A percentile compares a stretch with the other conserved stretches of the same genome.
phyloP scores from a whole-genome alignment of 495 filamentous ascomycete species.

The Lineolata rhizophorae region DNA sequence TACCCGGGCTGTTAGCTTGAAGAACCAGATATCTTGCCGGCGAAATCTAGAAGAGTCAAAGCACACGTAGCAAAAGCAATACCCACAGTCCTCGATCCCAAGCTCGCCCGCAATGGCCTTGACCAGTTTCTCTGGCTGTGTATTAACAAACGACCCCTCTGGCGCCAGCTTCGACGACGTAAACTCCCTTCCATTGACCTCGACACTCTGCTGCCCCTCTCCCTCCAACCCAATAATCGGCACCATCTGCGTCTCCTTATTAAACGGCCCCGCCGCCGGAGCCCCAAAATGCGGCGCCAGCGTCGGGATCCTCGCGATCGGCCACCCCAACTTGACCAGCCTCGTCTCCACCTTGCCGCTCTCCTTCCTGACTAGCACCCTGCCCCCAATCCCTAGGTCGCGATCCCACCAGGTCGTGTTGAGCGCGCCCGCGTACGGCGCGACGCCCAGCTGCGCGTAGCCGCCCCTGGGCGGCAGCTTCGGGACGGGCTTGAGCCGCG shows the following conservation, averaged over 20 bases:
- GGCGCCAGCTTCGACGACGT: slow-evolving; percentile 13
- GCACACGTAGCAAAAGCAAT: background rate
- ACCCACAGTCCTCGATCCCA: slow-evolving; percentile 36
- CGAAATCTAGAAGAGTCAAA: too few species aligned
- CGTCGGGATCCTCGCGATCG: slow-evolving; percentile 80
- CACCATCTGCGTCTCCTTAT: slow-evolving; percentile 82
- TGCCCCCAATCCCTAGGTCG: slow-evolving; percentile 73
- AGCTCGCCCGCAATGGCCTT: slow-evolving; percentile 60
- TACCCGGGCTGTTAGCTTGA: slow-evolving; percentile 6
- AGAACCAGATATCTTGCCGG: background rate
- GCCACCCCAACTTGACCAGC: slow-evolving; percentile 81
- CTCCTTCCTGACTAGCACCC: slow-evolving; percentile 59
- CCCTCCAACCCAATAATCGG: slow-evolving; percentile 78
- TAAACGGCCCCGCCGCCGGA: slow-evolving; percentile 53
- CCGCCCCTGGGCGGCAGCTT: slow-evolving; percentile 60
- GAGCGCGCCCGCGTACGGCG: slow-evolving; percentile 73
- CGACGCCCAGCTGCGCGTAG: slow-evolving; percentile 59
- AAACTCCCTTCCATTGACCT: slow-evolving; percentile 14
- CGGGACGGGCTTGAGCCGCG: slow-evolving; percentile 59
- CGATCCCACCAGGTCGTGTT: slow-evolving; percentile 88
- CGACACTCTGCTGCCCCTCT: slow-evolving; percentile 26
- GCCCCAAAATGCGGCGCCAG: slow-evolving; percentile 86
- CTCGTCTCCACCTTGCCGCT: slow-evolving; percentile 62
- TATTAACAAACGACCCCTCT: slow-evolving; percentile 50
- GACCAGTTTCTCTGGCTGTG: slow-evolving; percentile 67